Evolutionary conservation across 139 green algal species (phyloP), one percentile per base, ranked within the genome.

Genomic region (Nannochloris sp.): DNA sequence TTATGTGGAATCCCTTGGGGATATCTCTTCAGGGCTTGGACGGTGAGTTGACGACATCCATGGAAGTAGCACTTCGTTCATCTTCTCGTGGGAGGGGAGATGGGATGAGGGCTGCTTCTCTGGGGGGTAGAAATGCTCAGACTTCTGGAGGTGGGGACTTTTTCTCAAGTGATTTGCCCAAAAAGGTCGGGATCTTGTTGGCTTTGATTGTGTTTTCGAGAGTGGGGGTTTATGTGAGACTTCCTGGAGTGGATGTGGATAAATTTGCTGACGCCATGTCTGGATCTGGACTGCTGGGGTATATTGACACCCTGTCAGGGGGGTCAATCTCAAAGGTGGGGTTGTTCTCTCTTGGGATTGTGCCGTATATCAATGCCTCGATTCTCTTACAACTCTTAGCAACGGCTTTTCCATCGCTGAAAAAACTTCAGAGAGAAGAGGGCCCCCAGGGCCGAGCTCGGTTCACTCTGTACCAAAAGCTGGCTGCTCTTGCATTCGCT

Each of bases 311-410:
- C 10, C 73, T 97, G 17, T 90, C 85, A 12, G 87, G 82, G 11
- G 84, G 84, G 6, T 90, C 78, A 40, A 88, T 90, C 60, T 83
- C 74, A 49, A 79, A 84, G 37, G 83, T 95, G 3, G 92, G 92
- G n/a, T 71, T 99, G 8, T 99, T 99, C 77, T 94, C 83, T 6
- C 85, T 98, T n/a, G 93, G 93, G 60, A 99, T 99, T 74, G 92
- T 99, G 62, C 93, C 92, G 31, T 97, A 95, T 87, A 99, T 99
- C 87, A 99, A 99, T 71, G 82, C 90, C 14, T 95, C 85, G 68
- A 99, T 99, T 77, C 68, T 94, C 17, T 73, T 90, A 30, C 90
- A 97, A 80, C 86, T 98, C 49, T 80, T 96, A 43, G 70, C 83
- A 13, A 86, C 86, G 2, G 83, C 84, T 17, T 96, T 96, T 71